Base-by-base conservation (phyloP, 2,329 filamentous ascomycete genomes). In the Trichoderma semiorbis region DNA sequence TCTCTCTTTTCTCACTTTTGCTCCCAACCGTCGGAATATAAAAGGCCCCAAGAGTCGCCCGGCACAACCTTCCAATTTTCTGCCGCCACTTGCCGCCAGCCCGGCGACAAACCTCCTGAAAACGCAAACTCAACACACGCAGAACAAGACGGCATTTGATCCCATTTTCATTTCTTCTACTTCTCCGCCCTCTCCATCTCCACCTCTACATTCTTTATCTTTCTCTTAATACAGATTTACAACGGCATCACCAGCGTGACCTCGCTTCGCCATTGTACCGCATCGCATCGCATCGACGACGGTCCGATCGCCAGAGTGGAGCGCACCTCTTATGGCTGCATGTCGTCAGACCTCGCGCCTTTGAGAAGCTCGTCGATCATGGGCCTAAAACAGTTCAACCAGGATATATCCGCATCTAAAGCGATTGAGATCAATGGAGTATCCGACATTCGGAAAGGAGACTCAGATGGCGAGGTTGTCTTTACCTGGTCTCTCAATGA, bases 401-500 rank as follows among this genome's bases (percentile, higher is more conserved):
- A 84, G 65, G 91, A 95, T 78, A 72, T 86, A 36, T 76, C 77
- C 32, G 74, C 81, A 85, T 77, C 82, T 78, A 73, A 72, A 7
- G 55, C 67, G 32, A 80, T 81, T 57, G 84, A 81, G 8, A 82
- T 89, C 61, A 74, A 82, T 1, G 81, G 85, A 63, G 83, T 96
- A 62, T 81, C 81, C 62, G 78, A 84, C 39, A 81, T 97, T 28
- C 81, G 82, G 39, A 82, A 84, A 43, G 92, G 92, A 18, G 89
- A 90, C 6, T 91, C 92, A 36, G 92, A 95, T 79, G 93, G 92
- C 65, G 89, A 92, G 71, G 84, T 97, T 71, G 86, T 85, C 16
- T 92, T 95, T 78, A 84, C 80, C 5, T 92, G 83, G 73, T 73
- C 69, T 11, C 78, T 82, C 68, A 60, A 77, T 3, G 57, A 64